Conservation (phyloP, 2,329 filamentous ascomycete species). For the Ophiostoma australiae region DNA sequence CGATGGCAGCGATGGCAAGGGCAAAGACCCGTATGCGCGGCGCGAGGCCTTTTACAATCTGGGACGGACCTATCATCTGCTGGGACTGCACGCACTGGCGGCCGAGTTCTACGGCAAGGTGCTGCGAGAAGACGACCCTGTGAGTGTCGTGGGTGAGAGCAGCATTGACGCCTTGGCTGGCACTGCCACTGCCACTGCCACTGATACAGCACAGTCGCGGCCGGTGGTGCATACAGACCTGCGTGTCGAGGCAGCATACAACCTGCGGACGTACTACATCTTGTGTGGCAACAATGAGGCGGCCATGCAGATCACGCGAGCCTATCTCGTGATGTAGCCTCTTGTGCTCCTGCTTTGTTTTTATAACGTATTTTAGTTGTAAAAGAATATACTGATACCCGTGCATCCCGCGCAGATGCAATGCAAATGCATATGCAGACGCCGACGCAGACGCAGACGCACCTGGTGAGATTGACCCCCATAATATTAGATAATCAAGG, state of each 20-base stretch:
- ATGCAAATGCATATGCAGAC: not conserved
- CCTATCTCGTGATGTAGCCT: slow-evolving; percentile 49
- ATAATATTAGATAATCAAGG: not conserved
- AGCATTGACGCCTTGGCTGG: not conserved
- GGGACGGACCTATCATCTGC: slow-evolving; percentile 67
- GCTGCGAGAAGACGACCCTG: slow-evolving; percentile 37
- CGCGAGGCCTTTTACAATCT: slow-evolving; percentile 83
- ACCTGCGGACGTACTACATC: slow-evolving; percentile 63
- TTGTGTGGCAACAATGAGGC: slow-evolving; percentile 58
- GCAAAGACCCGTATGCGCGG: slow-evolving; percentile 29
- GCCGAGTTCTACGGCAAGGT: slow-evolving; percentile 61
- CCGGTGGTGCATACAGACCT: slow-evolving; percentile 42
- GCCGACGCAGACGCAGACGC: not conserved
- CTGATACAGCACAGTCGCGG: slow-evolving; percentile 7
- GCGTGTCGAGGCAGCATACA: slow-evolving; percentile 67
- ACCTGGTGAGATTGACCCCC: slow-evolving; percentile 9
- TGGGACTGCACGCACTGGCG: slow-evolving; percentile 69
- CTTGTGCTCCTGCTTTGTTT: not conserved
- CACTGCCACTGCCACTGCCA: not conserved
- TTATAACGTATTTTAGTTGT: not conserved
- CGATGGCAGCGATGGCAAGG: not conserved
- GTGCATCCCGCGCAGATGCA: not conserved
- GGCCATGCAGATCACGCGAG: slow-evolving; percentile 56
- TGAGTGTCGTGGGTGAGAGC: slow-evolving; percentile 19
- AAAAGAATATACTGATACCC: not conserved